These are phyloP conservation scores for Aspergillus sp. DNA, from an alignment of 2,329 filamentous ascomycete genomes.

Conservation along the genomic window DNA sequence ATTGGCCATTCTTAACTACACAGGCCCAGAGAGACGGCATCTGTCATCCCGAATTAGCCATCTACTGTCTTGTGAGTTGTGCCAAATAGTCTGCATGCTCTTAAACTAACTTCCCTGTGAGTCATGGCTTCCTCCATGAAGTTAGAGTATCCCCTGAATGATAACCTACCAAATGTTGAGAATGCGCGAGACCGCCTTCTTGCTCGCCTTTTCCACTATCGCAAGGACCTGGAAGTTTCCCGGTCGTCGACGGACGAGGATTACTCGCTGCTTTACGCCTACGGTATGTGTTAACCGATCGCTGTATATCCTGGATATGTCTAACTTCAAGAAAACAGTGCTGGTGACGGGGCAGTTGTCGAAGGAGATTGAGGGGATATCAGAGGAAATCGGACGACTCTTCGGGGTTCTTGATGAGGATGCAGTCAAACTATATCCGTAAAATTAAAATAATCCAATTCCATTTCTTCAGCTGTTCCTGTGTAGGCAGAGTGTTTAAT, in stretches of 20 bases:
- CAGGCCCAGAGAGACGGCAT: constrained; percentile 72
- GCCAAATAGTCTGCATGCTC: neutral
- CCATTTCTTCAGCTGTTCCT: neutral
- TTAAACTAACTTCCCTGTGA: constrained; percentile 47
- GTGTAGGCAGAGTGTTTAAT: neutral
- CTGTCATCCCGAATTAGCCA: constrained; percentile 89
- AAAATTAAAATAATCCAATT: constrained; percentile 2
- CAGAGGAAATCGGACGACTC: constrained; percentile 57
- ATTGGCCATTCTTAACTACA: constrained; percentile 75
- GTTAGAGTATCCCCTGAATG: constrained; percentile 88
- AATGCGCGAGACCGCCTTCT: constrained; percentile 78
- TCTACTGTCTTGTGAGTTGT: constrained; percentile 60
- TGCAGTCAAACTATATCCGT: constrained; percentile 53
- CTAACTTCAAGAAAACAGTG: constrained; percentile 40
- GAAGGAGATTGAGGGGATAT: constrained; percentile 55
- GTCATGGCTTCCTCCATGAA: constrained; percentile 93
- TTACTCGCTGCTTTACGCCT: constrained; percentile 90
- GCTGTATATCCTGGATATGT: neutral
- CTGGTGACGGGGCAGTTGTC: constrained; percentile 63
- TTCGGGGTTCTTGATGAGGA: constrained; percentile 65
- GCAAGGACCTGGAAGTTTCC: constrained; percentile 63
- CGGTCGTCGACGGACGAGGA: constrained; percentile 58
- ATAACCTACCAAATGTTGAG: constrained; percentile 80
- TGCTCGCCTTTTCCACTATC: constrained; percentile 83
- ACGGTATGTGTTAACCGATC: constrained; percentile 54